Percentiles rank a stretch among this genome's conserved stretches.
Evolutionary conservation across 768 basidiomycete genomes (phyloP).

Genomic region (Hericium coralloides): DNA sequence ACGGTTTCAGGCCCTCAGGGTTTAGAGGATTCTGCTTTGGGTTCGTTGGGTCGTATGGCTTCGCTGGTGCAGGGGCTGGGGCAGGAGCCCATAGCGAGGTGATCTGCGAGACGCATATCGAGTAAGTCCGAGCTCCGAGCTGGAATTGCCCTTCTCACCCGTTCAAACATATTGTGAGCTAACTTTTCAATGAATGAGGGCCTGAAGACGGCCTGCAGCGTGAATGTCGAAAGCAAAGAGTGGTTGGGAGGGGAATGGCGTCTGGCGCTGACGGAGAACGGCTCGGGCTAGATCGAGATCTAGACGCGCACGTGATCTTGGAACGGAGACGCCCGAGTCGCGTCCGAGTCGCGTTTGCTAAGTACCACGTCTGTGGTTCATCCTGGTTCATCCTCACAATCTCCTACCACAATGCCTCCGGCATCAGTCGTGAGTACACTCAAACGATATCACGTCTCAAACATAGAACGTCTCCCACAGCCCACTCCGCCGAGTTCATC

Average conservation of each 20-base stretch:
- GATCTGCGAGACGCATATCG: neutral
- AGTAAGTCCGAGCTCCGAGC: neutral
- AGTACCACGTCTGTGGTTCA: neutral
- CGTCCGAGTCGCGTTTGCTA: neutral
- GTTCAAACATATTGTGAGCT: neutral
- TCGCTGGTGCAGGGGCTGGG: constrained; percentile 11
- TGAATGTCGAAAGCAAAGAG: neutral
- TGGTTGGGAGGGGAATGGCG: neutral
- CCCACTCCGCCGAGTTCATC: no score
- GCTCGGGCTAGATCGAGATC: neutral
- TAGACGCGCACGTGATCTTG: neutral
- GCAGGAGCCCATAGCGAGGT: constrained; percentile 31
- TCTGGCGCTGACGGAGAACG: neutral
- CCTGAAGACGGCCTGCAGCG: neutral
- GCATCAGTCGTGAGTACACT: no score
- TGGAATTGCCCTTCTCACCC: neutral
- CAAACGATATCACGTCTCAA: no score
- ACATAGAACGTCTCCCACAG: no score
- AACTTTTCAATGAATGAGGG: neutral
- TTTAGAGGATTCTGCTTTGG: constrained; percentile 84
- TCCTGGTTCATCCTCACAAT: no score
- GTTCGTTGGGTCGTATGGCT: constrained; percentile 55
- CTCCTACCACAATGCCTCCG: no score
- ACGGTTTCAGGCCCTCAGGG: constrained; percentile 95
- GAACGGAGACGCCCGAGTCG: neutral